Conservation (phyloP, 2,329 filamentous ascomycete species). For the Fusarium goolgardi region DNA sequence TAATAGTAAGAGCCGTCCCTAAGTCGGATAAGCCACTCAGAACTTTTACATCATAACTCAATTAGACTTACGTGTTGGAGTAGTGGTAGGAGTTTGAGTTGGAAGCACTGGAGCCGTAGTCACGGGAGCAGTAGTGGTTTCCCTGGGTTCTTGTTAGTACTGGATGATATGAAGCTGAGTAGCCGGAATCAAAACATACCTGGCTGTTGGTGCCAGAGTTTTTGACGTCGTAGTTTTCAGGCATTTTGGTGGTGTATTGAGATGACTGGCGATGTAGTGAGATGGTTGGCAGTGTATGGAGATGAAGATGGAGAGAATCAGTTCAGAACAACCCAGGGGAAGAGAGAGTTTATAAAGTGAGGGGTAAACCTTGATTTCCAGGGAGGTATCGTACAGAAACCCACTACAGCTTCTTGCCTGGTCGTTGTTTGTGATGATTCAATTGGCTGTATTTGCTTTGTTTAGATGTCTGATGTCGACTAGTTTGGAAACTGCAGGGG, state of each 20-base stretch:
- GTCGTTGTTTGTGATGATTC: not conserved
- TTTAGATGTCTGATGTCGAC: not conserved
- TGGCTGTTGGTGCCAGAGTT: constrained; percentile 71
- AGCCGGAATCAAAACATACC: constrained; percentile 53
- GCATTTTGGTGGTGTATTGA: constrained; percentile 20
- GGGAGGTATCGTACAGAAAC: not conserved
- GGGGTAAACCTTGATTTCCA: not conserved
- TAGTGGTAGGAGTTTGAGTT: constrained; percentile 75
- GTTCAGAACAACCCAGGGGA: not conserved
- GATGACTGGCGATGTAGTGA: not conserved
- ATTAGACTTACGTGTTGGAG: constrained; percentile 66
- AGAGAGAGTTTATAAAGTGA: constrained; percentile 6
- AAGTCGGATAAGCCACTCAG: not conserved
- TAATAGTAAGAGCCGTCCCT: constrained; percentile 79
- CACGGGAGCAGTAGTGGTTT: constrained; percentile 74
- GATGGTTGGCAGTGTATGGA: not conserved
- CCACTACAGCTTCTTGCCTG: not conserved
- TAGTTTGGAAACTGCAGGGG: not conserved
- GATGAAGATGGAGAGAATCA: not conserved
- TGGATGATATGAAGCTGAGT: not conserved
- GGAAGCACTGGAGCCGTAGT: constrained; percentile 67
- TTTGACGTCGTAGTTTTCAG: constrained; percentile 56
- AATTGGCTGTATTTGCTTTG: constrained; percentile 17
- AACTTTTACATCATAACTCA: no score
- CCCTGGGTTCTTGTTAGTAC: constrained; percentile 59